These are phyloP conservation scores for Seiridium cupressi DNA, from an alignment of 2,329 filamentous ascomycete species.

Conservation along the genomic window DNA sequence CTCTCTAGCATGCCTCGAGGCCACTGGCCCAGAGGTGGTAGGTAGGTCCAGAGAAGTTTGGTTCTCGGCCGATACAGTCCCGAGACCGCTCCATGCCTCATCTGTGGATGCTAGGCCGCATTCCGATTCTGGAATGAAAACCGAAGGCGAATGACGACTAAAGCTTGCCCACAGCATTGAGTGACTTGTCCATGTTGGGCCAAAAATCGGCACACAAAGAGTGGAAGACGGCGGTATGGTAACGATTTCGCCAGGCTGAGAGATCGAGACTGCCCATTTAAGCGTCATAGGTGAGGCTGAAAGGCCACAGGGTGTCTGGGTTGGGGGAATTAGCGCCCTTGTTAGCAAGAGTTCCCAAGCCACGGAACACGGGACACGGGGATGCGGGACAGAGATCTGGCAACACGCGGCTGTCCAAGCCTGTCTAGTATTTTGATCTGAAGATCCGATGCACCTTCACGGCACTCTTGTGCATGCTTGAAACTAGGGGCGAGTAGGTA, in stretches of 20 bases:
- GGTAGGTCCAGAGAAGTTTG: too few species aligned
- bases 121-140: too few species aligned
- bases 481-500: neutral
- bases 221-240: neutral
- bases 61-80: too few species aligned
- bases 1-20: neutral
- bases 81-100: too few species aligned
- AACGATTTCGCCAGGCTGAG: neutral
- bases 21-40: too few species aligned
- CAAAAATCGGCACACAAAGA: neutral
- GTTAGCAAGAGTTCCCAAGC: neutral
- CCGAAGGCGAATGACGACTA: neutral
- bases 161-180: neutral
- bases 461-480: too few species aligned
- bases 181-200: neutral
- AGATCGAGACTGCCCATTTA: constrained; percentile 4
- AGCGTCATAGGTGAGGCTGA: constrained; percentile 10
- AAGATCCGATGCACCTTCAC: neutral
- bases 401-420: neutral
- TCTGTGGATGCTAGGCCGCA: too few species aligned
- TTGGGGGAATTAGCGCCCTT: neutral
- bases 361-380: neutral
- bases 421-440: neutral
- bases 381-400: neutral
- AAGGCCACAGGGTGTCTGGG: neutral